phyloP scores from a whole-genome alignment of 2,329 filamentous ascomycete genomes.

The Xenosphaeropsis pyriputrescens region DNA sequence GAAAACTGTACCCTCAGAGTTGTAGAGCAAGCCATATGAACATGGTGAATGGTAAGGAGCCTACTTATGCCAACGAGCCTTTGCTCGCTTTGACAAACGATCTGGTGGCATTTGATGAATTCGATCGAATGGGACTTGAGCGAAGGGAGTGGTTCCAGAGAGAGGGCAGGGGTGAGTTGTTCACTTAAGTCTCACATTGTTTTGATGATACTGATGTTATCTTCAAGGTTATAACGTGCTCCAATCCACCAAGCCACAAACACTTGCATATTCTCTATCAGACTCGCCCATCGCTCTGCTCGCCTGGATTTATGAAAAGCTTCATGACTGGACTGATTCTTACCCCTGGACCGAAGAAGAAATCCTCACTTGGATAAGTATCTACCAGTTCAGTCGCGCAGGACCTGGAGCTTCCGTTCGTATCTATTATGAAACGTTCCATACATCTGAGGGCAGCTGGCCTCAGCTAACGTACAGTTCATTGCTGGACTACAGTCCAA shows the following conservation, averaged over 20 bases:
- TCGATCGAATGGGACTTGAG: slow-evolving; percentile 21
- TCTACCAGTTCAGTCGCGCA: slow-evolving; percentile 58
- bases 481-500: not conserved
- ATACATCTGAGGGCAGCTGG: slow-evolving; percentile 14
- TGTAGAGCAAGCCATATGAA: slow-evolving; percentile 50
- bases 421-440: slow-evolving; percentile 58
- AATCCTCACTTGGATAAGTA: slow-evolving; percentile 57
- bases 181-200: too few species aligned
- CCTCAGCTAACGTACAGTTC: too few species aligned
- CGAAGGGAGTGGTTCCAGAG: slow-evolving; percentile 29
- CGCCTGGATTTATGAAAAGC: slow-evolving; percentile 71
- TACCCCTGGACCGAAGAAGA: slow-evolving; percentile 68
- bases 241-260: slow-evolving; percentile 58
- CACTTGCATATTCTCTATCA: slow-evolving; percentile 51
- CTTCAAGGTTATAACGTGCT: slow-evolving; percentile 31
- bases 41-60: slow-evolving; percentile 31
- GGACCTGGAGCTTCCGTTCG: slow-evolving; percentile 52
- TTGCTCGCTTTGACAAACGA: slow-evolving; percentile 37
- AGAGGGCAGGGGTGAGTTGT: too few species aligned
- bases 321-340: slow-evolving; percentile 60
- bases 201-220: too few species aligned
- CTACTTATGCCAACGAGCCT: slow-evolving; percentile 34
- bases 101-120: slow-evolving; percentile 31
- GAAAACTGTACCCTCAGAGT: slow-evolving; percentile 38
- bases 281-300: slow-evolving; percentile 58